Evolutionary conservation across 176 grass and related monocot species (phyloP).

Genomic region (Alloteropsis semialata): DNA sequence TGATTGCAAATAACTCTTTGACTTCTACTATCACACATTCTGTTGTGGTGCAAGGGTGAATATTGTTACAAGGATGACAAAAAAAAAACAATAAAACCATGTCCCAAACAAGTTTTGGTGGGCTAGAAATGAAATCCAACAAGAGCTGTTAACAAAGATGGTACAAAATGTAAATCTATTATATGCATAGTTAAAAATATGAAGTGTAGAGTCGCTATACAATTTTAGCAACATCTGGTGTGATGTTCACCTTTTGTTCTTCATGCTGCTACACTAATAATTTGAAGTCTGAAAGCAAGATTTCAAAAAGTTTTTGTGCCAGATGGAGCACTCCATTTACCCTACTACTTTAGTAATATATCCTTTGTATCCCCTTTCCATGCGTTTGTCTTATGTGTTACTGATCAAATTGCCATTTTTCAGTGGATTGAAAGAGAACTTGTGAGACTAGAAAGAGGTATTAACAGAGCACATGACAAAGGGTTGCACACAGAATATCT

Average conservation of each 20-base stretch:
- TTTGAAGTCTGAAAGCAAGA: slow-evolving; percentile 10
- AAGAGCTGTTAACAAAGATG: too few relatives aligned
- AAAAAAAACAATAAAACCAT: too few relatives aligned
- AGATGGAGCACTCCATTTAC: neutral
- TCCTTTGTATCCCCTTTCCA: slow-evolving; percentile 2
- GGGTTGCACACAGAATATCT: slow-evolving; percentile 83
- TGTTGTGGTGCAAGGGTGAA: too few relatives aligned
- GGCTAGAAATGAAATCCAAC: too few relatives aligned
- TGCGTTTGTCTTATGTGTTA: neutral
- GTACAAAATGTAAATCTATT: too few relatives aligned
- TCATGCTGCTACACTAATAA: neutral
- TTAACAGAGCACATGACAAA: slow-evolving; percentile 51
- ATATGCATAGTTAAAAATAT: too few relatives aligned
- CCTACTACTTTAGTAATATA: neutral
- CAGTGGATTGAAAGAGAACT: slow-evolving; percentile 83
- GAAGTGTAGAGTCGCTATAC: neutral
- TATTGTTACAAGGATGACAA: too few relatives aligned
- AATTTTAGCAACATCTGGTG: neutral
- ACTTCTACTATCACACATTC: too few relatives aligned
- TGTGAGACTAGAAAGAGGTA: slow-evolving; percentile 51
- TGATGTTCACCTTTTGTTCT: too few relatives aligned
- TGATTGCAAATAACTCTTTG: too few relatives aligned
- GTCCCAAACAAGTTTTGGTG: too few relatives aligned
- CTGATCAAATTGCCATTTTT: slow-evolving; percentile 30
- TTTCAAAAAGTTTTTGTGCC: neutral